Evolutionary conservation across 768 basidiomycete genomes (phyloP).

Genomic region (Macrolepiota dolichaula): DNA sequence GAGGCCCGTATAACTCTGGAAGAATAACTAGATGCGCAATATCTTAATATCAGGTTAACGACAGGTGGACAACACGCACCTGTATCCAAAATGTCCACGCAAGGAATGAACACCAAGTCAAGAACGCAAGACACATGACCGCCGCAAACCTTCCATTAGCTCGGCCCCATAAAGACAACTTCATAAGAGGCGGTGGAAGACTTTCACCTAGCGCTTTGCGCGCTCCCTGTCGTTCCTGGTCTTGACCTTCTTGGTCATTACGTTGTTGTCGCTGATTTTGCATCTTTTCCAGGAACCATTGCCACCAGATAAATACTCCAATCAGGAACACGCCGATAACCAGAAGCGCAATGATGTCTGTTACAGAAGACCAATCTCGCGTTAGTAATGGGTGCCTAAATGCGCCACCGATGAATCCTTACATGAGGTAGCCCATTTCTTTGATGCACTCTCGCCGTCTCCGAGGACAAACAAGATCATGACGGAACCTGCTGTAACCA

Average conservation of each 20-base stretch:
- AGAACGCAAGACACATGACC: conserved; percentile 59
- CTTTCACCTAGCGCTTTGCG: not conserved
- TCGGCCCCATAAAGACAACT: conserved; percentile 58
- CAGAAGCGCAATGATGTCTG: conserved; percentile 71
- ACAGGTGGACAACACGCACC: conserved; percentile 11
- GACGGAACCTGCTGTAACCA: conserved; percentile 62
- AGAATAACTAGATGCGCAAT: conserved; percentile 49
- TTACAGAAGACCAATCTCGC: not conserved
- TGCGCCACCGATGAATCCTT: conserved; percentile 8
- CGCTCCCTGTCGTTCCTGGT: not conserved
- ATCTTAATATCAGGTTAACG: too few relatives aligned
- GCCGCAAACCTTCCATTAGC: conserved; percentile 59
- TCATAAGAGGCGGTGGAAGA: conserved; percentile 63
- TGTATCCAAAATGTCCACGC: conserved; percentile 42
- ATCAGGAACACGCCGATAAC: conserved; percentile 58
- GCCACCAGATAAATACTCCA: conserved; percentile 60
- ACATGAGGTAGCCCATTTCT: conserved; percentile 55
- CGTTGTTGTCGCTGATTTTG: conserved; percentile 19
- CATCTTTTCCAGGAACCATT: conserved; percentile 52
- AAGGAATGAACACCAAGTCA: conserved; percentile 58
- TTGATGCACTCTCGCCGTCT: conserved; percentile 54
- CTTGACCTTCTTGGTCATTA: not conserved
- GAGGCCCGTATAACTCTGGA: conserved; percentile 59
- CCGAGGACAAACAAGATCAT: conserved; percentile 73
- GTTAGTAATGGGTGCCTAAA: not conserved